These are phyloP conservation scores for Boletus reticuloceps DNA, from an alignment of 768 basidiomycete species.

Conservation along the genomic window DNA sequence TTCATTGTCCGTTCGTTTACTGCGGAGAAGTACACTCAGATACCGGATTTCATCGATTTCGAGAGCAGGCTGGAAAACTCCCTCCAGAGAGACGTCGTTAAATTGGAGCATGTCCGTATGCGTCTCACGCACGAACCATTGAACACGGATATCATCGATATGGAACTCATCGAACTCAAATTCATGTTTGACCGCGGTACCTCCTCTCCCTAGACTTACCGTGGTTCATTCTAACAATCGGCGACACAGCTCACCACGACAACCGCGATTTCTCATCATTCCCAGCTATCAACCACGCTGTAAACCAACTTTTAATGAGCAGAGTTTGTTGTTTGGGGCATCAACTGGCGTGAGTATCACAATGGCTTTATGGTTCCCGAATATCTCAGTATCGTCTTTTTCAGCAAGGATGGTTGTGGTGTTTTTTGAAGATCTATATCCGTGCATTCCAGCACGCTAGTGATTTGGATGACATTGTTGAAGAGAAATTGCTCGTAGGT, in stretches of 20 bases:
- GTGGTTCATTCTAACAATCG: constrained; percentile 3
- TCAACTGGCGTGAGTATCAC: constrained; percentile 54
- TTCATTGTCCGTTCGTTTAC: constrained; percentile 78
- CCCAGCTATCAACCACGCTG: constrained; percentile 71
- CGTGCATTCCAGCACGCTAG: constrained; percentile 74
- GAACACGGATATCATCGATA: constrained; percentile 68
- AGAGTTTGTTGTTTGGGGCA: constrained; percentile 65
- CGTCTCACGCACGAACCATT: constrained; percentile 72
- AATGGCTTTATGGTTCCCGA: background rate
- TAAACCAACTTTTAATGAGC: constrained; percentile 53
- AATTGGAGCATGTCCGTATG: constrained; percentile 85
- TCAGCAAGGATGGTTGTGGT: constrained; percentile 69
- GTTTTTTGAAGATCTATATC: constrained; percentile 77
- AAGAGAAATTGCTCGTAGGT: constrained; percentile 78
- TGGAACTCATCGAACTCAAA: constrained; percentile 82
- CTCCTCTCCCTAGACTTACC: constrained; percentile 22
- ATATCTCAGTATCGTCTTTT: background rate
- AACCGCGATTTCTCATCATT: constrained; percentile 84
- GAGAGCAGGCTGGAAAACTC: constrained; percentile 82
- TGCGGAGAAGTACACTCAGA: constrained; percentile 84
- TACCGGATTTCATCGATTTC: constrained; percentile 81
- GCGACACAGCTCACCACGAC: constrained; percentile 66
- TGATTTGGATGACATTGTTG: constrained; percentile 75
- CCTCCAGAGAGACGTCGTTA: constrained; percentile 76
- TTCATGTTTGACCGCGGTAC: constrained; percentile 75